phyloP scores from a whole-genome alignment of 306 rosid species.

The Corylus avellana region DNA sequence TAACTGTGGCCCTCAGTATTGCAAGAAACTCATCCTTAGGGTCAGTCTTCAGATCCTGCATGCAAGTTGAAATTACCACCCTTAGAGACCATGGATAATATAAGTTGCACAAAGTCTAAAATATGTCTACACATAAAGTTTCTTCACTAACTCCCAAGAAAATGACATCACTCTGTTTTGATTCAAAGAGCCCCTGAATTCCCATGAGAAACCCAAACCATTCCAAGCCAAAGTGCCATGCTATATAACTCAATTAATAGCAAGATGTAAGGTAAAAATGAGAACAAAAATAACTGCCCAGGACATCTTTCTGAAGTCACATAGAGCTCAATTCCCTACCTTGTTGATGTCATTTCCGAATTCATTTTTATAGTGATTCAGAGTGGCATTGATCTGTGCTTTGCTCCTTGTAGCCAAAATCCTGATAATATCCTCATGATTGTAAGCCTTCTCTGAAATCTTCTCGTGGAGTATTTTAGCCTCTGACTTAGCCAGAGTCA shows the following conservation, averaged over 20 bases:
- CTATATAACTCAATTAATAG: too few relatives aligned
- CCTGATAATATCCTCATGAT: conserved; percentile 66
- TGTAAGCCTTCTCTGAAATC: conserved; percentile 59
- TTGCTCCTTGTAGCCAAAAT: conserved; percentile 75
- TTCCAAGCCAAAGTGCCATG: too few relatives aligned
- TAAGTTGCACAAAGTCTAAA: too few relatives aligned
- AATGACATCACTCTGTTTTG: too few relatives aligned
- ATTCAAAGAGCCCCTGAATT: too few relatives aligned
- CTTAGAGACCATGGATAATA: too few relatives aligned
- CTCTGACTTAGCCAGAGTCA: conserved; percentile 63
- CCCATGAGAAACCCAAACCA: too few relatives aligned
- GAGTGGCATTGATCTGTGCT: conserved; percentile 69
- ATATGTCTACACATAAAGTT: too few relatives aligned
- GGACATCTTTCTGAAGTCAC: background rate
- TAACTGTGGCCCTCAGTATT: conserved; percentile 61
- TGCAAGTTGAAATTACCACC: conserved; percentile 2
- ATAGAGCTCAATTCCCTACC: conserved; percentile 44
- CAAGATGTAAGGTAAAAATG: too few relatives aligned
- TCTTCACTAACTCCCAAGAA: too few relatives aligned
- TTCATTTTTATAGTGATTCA: conserved; percentile 66
- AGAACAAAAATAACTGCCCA: too few relatives aligned
- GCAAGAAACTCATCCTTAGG: conserved; percentile 62
- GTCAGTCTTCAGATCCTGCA: conserved; percentile 80
- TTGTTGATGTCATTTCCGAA: conserved; percentile 70
- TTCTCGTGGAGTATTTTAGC: conserved; percentile 69